Conservation (phyloP, 371 early-diverging fungal species). For the Blyttiomyces sp. region DNA sequence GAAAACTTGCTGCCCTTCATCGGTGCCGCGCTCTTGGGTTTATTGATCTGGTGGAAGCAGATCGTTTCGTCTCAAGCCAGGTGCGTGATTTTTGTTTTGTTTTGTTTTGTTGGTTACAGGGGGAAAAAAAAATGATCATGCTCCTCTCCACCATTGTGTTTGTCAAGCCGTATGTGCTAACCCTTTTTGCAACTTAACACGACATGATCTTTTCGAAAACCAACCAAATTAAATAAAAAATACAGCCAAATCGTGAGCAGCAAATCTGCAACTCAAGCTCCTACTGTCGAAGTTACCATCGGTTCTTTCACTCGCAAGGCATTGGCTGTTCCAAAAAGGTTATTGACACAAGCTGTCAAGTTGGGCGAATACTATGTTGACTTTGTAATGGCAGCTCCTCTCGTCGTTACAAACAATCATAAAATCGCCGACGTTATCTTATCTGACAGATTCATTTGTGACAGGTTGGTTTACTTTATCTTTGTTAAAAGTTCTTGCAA, state of each 20-base stretch:
- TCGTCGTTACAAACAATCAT: conserved; percentile 9
- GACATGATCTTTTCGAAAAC: not conserved
- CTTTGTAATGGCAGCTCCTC: conserved; percentile 12
- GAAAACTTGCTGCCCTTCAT: conserved; percentile 4
- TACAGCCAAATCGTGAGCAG: conserved; percentile 1
- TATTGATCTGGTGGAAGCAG: conserved; percentile 23
- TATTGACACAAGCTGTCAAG: conserved; percentile 4
- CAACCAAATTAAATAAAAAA: not conserved
- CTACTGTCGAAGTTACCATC: conserved; percentile 1
- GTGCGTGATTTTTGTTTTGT: too few species aligned
- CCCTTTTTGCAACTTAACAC: not conserved
- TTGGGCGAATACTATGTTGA: conserved; percentile 21
- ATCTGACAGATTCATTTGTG: conserved; percentile 10
- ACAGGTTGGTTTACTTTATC: not conserved
- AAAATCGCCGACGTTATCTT: conserved; percentile 11
- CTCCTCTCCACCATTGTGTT: not conserved
- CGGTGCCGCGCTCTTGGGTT: not conserved
- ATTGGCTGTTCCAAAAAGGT: conserved; percentile 1
- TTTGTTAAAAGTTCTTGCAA: not conserved
- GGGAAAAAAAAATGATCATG: too few species aligned
- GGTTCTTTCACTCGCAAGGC: conserved; percentile 11
- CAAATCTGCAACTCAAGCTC: conserved; percentile 14
- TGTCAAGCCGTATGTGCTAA: not conserved
- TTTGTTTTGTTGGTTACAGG: too few species aligned
- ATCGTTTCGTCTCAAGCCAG: conserved; percentile 1